phyloP scores from a whole-genome alignment of 2,329 filamentous ascomycete genomes.

The Orbilia brochopaga region DNA sequence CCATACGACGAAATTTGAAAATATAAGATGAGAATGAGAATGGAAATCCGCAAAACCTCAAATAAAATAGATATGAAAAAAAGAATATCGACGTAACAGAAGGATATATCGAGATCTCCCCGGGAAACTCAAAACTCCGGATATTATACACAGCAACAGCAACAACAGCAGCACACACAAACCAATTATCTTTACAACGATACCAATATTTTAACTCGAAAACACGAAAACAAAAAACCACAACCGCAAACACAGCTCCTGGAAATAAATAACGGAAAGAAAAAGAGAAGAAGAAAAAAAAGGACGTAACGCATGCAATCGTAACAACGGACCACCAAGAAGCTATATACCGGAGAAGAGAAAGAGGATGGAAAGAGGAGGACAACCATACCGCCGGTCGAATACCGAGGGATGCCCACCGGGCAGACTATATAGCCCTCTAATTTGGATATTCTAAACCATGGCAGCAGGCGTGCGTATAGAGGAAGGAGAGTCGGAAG shows the following conservation, averaged over 20 bases:
- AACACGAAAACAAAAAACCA: conserved; percentile 13
- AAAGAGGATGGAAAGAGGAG: conserved; percentile 11
- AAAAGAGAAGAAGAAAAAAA: conserved; percentile 21
- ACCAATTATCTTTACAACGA: conserved; percentile 29
- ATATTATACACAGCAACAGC: conserved; percentile 44
- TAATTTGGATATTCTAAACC: too few relatives aligned
- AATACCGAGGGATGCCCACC: too few relatives aligned
- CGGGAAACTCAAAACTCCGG: conserved; percentile 31
- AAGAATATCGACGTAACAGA: too few relatives aligned
- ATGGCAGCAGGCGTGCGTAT: too few relatives aligned
- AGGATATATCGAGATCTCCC: neutral
- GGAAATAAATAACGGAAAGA: too few relatives aligned
- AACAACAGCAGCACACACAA: conserved; percentile 16
- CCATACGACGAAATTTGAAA: too few relatives aligned
- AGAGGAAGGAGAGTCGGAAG: conserved; percentile 14
- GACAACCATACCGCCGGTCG: neutral
- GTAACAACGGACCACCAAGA: conserved; percentile 31
- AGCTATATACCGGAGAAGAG: conserved; percentile 49
- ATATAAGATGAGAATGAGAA: too few relatives aligned
- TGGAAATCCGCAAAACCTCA: conserved; percentile 4
- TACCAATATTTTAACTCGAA: conserved; percentile 9
- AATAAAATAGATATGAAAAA: conserved; percentile 19
- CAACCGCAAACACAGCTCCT: too few relatives aligned
- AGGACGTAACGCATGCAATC: conserved; percentile 45
- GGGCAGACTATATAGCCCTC: too few relatives aligned